Evolutionary conservation across 2,329 filamentous ascomycete genomes (phyloP).

Genomic region (Podosphaera fusca): DNA sequence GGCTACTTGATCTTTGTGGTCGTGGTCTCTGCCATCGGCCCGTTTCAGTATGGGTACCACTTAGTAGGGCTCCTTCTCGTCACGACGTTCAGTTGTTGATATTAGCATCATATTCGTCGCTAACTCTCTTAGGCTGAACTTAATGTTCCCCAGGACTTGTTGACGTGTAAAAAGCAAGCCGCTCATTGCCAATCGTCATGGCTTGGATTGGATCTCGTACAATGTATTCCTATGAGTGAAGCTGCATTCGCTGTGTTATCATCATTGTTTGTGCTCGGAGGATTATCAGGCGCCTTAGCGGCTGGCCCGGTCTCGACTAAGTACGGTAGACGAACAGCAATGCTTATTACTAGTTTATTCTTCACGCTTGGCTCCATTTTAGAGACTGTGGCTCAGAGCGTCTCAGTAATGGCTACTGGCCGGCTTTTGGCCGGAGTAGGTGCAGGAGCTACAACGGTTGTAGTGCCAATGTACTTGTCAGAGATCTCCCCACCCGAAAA

Average conservation of each 20-base stretch:
- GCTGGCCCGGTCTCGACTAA: conserved; percentile 59
- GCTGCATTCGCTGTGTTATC: conserved; percentile 67
- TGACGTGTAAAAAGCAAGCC: conserved; percentile 54
- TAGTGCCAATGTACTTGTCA: conserved; percentile 84
- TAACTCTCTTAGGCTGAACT: conserved; percentile 48
- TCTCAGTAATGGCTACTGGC: conserved; percentile 46
- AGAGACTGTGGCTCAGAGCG: conserved; percentile 47
- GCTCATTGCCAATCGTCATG: conserved; percentile 16
- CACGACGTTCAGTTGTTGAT: not conserved
- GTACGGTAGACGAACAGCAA: conserved; percentile 51
- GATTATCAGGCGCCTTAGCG: conserved; percentile 58
- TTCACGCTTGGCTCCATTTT: conserved; percentile 55
- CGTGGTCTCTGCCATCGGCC: conserved; percentile 56
- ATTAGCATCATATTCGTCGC: not conserved
- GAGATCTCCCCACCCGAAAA: conserved; percentile 60
- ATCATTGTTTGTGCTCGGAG: conserved; percentile 78
- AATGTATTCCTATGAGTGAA: conserved; percentile 75
- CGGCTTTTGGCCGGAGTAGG: conserved; percentile 62
- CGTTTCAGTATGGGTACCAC: conserved; percentile 87
- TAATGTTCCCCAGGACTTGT: conserved; percentile 82
- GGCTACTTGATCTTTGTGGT: conserved; percentile 59
- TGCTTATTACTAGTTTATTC: conserved; percentile 55
- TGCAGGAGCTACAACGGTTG: conserved; percentile 73
- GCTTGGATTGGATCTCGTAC: conserved; percentile 25
- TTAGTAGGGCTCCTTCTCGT: conserved; percentile 30